Evolutionary conservation across 805 yeast genomes (phyloP).

Genomic region (Wickerhamiella dianesei): DNA sequence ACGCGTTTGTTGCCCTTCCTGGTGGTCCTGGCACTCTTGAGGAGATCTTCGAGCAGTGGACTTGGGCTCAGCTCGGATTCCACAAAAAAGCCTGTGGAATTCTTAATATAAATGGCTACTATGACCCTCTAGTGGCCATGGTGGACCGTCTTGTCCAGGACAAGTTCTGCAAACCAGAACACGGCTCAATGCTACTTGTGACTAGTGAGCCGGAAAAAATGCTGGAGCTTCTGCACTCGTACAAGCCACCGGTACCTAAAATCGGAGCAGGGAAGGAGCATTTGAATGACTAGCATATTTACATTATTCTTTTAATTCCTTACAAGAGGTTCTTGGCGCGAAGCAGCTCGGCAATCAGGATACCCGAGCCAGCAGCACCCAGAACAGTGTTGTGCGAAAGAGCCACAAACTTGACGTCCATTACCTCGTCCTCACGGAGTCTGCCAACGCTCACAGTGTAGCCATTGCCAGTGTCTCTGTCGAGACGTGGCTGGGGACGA

Average conservation of each 20-base stretch:
- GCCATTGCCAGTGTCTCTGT: slow-evolving; percentile 89
- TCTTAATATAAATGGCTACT: slow-evolving; percentile 69
- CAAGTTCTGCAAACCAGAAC: not conserved
- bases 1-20: slow-evolving; percentile 78
- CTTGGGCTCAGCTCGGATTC: slow-evolving; percentile 84
- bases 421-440: slow-evolving; percentile 80
- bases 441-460: slow-evolving; percentile 93
- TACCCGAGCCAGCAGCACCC: slow-evolving; percentile 98
- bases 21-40: slow-evolving; percentile 89
- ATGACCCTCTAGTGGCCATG: slow-evolving; percentile 44
- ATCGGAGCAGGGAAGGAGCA: not conserved
- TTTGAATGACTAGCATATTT: not conserved
- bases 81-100: slow-evolving; percentile 70
- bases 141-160: not conserved
- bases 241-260: not conserved
- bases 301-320: slow-evolving; percentile 2
- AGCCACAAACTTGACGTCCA: slow-evolving; percentile 94
- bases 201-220: not conserved
- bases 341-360: slow-evolving; percentile 85
- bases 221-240: not conserved
- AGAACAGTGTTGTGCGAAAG: slow-evolving; percentile 92
- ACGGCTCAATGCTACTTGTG: not conserved
- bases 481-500: slow-evolving; percentile 96
- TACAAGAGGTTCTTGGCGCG: slow-evolving; percentile 62
- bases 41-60: slow-evolving; percentile 77